Evolutionary conservation across 1,284 basidiomycete genomes (phyloP), one percentile per base, ranked within the genome.

Genomic region (Boletus austroedulis): DNA sequence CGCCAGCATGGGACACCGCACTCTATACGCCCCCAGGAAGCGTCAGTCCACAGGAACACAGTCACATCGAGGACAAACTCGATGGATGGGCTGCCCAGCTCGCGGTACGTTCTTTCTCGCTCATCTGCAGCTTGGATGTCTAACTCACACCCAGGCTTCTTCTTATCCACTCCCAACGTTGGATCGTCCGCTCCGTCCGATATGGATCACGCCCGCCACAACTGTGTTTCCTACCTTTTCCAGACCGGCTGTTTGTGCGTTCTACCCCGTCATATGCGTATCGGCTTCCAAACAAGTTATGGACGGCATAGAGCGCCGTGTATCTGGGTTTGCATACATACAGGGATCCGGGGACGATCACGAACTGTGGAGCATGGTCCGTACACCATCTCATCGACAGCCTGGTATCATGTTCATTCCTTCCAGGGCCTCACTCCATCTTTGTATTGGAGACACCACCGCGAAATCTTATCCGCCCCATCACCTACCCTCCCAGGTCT

Each of bases 331-430:
- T 67, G 77, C 83, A 6, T 95, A 95, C 66, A 83, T 95, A 10
- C 93, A 95, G 72, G 94, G 94, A 3, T 90, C 90, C 0, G 93
- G 92, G 0, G 92, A 95, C 66, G 93, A 95, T 66, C 92, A 95
- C 66, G 93, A 95, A 69, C 76, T 88, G 10, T 95, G 92, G 92
- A 83, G 89, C 41, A 82, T 82, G 83, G 89, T 89, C 45, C 40
- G 80, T 70, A 8, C 29, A n/a, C 47, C 11, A 44, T 46, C 45
- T 57, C 51, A 38, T 40, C 38, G 10, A 21, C 38, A 5, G 38
- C n/a, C 38, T 32, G 21, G 31, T 12, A 15, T 26, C 14, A 8
- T 38, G 31, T 7, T 40, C 5, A 40, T 24, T 36, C 43, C 14
- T 38, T 34, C 2, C 64, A 88, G 81, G 91, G 90, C 2, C 75